Evolutionary conservation across 495 filamentous ascomycete species (phyloP).

Genomic region (Talaromyces trachyspermus): DNA sequence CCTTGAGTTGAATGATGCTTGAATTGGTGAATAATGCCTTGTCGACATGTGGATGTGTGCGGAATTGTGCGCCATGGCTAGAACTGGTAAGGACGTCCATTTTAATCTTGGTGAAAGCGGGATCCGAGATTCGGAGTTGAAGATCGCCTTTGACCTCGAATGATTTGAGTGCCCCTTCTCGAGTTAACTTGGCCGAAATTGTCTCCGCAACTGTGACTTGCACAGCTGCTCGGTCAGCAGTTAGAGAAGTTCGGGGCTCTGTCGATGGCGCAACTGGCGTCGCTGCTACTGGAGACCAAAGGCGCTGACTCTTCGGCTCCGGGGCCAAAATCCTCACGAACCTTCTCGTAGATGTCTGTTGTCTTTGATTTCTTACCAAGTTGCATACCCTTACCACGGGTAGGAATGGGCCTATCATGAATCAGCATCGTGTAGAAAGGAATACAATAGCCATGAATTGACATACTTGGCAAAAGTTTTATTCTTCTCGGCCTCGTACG

Average conservation of each 20-base stretch:
- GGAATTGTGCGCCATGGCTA: slow-evolving; percentile 75
- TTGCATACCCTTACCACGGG: slow-evolving; percentile 96
- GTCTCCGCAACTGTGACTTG: slow-evolving; percentile 80
- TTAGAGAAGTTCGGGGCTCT: slow-evolving; percentile 54
- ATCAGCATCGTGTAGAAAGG: slow-evolving; percentile 11
- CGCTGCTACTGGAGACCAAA: slow-evolving; percentile 58
- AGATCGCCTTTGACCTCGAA: slow-evolving; percentile 88
- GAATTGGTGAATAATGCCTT: slow-evolving; percentile 69
- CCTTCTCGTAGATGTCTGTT: slow-evolving; percentile 91
- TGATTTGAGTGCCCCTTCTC: slow-evolving; percentile 75
- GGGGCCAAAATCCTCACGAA: slow-evolving; percentile 79
- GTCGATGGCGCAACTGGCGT: slow-evolving; percentile 40
- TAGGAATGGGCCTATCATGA: slow-evolving; percentile 47
- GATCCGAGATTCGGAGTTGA: slow-evolving; percentile 79
- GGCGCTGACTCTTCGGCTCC: slow-evolving; percentile 72
- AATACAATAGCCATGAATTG: not conserved
- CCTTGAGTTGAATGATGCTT: slow-evolving; percentile 77
- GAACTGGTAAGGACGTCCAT: slow-evolving; percentile 68
- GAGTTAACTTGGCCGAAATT: slow-evolving; percentile 77
- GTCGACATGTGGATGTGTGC: slow-evolving; percentile 93
- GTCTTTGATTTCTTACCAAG: slow-evolving; percentile 96
- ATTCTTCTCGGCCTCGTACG: slow-evolving; percentile 94
- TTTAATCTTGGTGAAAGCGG: slow-evolving; percentile 79
- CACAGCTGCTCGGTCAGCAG: slow-evolving; percentile 68
- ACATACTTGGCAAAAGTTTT: slow-evolving; percentile 67